Base-by-base conservation (phyloP, 768 basidiomycete species). In the Chiua virens region DNA sequence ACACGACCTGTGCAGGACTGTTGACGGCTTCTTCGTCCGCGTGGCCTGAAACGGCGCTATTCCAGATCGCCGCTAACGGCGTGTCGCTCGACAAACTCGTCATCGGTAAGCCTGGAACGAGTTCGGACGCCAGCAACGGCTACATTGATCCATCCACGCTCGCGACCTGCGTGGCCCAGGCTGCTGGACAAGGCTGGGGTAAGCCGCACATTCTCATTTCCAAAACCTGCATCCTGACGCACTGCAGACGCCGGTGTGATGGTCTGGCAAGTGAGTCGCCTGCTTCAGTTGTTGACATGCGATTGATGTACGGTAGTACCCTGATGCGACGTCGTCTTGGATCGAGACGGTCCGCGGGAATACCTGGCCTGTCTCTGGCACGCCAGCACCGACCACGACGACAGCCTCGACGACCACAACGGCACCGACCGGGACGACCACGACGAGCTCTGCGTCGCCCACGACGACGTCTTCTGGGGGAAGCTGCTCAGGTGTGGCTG, bases 171-270 rank as follows among this genome's bases (percentile, higher is more conserved):
- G 70, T 89, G 27, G 58, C 74, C 17, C 72, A 83, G 65, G 89
- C 85, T 0, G 79, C 81, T 56, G 60, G 56, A n/a, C 51, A 76
- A 51, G 87, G 86, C 25, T 90, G 88, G 88, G 78, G 83, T 84
- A 53, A 69, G 85, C 72, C 23, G 8, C 14, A 40, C 21, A 21
- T 21, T 49, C 27, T 34, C 17, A 11, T 39, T 14, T 10, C 11
- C 15, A 18, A 8, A 25, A 17, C 17, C 4, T 2, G 1, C 10
- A 35, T 18, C 9, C 55, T 62, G 10, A 54, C 25, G 3, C 13
- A 4, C 11, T 7, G 3, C 11, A 75, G 74, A 58, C 52, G 73
- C 45, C 0, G 74, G 75, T 8, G 74, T 73, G 21, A 74, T 74
- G 70, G 71, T 69, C 14, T 76, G 75, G 75, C 65, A 76, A 68